These are phyloP conservation scores for Oryza brachyantha DNA, from an alignment of 176 grass and related monocot genomes.

Conservation along the genomic window DNA sequence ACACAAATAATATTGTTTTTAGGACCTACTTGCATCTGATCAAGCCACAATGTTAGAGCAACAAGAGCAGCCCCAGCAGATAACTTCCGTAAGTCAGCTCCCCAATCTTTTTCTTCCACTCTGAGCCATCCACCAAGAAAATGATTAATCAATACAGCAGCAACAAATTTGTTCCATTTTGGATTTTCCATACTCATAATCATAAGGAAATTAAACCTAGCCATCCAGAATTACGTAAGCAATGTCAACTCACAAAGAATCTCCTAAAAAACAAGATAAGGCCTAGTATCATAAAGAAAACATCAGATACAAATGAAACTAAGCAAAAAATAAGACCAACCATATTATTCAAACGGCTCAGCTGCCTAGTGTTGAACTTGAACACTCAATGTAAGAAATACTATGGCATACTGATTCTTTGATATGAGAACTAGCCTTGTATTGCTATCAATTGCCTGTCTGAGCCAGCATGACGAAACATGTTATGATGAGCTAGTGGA, in stretches of 20 bases:
- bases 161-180: background rate
- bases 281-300: background rate
- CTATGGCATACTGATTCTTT: constrained; percentile 16
- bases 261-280: background rate
- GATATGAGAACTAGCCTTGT: background rate
- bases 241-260: background rate
- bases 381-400: background rate
- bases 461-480: background rate
- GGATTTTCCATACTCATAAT: constrained; percentile 2
- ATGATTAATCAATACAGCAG: background rate
- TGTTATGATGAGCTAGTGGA: background rate
- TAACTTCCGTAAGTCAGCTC: constrained; percentile 81
- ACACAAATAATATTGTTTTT: background rate
- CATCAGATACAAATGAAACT: background rate
- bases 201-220: background rate
- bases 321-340: background rate
- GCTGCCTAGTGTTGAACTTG: background rate
- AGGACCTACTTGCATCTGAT: constrained; percentile 87
- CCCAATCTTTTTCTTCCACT: constrained; percentile 77
- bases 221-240: background rate
- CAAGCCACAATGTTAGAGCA: constrained; percentile 89
- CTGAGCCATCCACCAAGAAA: constrained; percentile 45
- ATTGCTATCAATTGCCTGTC: background rate
- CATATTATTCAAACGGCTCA: constrained; percentile 17
- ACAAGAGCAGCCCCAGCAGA: constrained; percentile 89